Evolutionary conservation across 2,329 filamentous ascomycete genomes (phyloP).

Genomic region (Periconia sp.): DNA sequence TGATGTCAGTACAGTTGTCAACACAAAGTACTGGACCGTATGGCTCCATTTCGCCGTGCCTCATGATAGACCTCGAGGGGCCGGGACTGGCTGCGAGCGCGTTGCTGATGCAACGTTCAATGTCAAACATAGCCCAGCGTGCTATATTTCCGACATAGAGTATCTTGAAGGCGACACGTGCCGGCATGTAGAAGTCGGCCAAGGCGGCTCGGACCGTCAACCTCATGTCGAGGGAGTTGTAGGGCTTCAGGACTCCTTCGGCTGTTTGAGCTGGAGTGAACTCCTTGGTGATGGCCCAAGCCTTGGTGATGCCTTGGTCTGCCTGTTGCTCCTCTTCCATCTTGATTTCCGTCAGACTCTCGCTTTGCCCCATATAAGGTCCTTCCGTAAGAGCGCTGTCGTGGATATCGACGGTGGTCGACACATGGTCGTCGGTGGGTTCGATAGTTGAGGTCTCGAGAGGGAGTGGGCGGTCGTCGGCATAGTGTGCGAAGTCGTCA

Average conservation of each 20-base stretch:
- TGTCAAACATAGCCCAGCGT: conserved; percentile 32
- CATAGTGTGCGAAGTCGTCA: conserved; percentile 19
- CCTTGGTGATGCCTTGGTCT: conserved; percentile 15
- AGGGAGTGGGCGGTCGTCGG: conserved; percentile 20
- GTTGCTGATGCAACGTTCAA: conserved; percentile 31
- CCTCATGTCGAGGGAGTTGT: conserved; percentile 28
- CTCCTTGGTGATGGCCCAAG: conserved; percentile 22
- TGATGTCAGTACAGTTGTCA: conserved; percentile 27
- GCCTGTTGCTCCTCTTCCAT: conserved; percentile 26
- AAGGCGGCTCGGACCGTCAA: conserved; percentile 32
- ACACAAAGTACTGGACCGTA: conserved; percentile 31
- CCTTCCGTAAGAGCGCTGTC: conserved; percentile 36
- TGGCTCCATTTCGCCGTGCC: conserved; percentile 36
- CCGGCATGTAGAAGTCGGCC: conserved; percentile 24
- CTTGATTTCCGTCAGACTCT: conserved; percentile 18
- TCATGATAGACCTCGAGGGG: conserved; percentile 37
- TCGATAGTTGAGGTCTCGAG: conserved; percentile 9
- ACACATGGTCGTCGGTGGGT: conserved; percentile 17
- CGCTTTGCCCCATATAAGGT: conserved; percentile 25
- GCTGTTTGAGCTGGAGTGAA: conserved; percentile 13
- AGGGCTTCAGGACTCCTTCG: conserved; percentile 23
- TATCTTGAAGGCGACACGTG: conserved; percentile 33
- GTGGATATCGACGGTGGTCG: conserved; percentile 14
- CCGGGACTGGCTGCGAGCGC: conserved; percentile 34
- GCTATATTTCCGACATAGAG: conserved; percentile 35